These are phyloP conservation scores for Meyerozyma elateridarum DNA, from an alignment of 1,139 yeast genomes.

Conservation along the genomic window DNA sequence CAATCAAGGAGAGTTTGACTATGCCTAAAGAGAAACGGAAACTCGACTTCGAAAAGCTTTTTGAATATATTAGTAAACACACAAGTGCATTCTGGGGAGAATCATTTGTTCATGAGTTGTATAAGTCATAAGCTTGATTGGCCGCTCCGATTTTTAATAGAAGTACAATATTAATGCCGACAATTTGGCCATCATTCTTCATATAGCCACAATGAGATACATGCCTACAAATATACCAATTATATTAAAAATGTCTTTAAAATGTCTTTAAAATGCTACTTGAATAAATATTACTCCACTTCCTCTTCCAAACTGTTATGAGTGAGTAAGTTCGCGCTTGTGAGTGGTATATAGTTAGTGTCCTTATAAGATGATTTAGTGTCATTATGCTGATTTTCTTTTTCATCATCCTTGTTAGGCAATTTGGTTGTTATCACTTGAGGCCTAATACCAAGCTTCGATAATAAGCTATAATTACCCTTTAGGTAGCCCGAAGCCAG, in stretches of 20 bases:
- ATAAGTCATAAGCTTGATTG: constrained; percentile 33
- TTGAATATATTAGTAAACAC: constrained; percentile 83
- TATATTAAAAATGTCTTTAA: no score
- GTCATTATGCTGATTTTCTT: background rate
- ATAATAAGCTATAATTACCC: constrained; percentile 32
- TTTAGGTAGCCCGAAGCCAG: constrained; percentile 29
- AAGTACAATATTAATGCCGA: constrained; percentile 1
- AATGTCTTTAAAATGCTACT: no score
- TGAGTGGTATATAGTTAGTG: constrained; percentile 3
- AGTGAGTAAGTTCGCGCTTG: constrained; percentile 3
- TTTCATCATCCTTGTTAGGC: constrained; percentile 8
- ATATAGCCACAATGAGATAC: background rate
- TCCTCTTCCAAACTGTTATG: constrained; percentile 8
- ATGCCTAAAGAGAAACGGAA: constrained; percentile 74
- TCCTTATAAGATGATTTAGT: no score
- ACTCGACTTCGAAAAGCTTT: constrained; percentile 76
- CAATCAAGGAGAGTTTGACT: constrained; percentile 83
- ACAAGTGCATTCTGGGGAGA: constrained; percentile 98
- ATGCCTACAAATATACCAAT: no score
- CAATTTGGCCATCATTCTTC: background rate
- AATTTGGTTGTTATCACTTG: constrained; percentile 35
- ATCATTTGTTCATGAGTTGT: constrained; percentile 83
- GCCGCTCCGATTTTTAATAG: no score
- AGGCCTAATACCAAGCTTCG: constrained; percentile 40
- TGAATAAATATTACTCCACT: constrained; percentile 7